A percentile compares a stretch with the other conserved stretches of the same genome.
Evolutionary conservation across 768 basidiomycete genomes (phyloP).

Genomic region (Lepiota subincarnata): DNA sequence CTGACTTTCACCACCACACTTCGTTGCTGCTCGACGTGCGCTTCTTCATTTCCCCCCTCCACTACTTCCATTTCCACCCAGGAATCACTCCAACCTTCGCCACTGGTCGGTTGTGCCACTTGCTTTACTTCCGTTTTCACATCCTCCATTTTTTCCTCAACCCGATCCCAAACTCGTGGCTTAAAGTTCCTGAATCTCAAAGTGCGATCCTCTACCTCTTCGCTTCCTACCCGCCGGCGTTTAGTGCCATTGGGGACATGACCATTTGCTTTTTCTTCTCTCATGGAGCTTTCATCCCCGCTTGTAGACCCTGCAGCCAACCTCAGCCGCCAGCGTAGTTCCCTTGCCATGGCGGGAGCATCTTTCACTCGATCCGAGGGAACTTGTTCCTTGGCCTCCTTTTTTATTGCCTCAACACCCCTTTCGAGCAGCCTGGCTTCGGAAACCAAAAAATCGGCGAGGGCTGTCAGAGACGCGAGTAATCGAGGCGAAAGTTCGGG

Average conservation of each 20-base stretch:
- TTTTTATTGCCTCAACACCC: slow-evolving; percentile 65
- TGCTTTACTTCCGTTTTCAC: not conserved
- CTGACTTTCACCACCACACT: slow-evolving; percentile 58
- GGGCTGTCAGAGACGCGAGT: slow-evolving; percentile 61
- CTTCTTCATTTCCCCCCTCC: slow-evolving; percentile 26
- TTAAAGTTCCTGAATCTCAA: slow-evolving; percentile 60
- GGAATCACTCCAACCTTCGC: slow-evolving; percentile 17
- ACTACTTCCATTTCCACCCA: slow-evolving; percentile 16
- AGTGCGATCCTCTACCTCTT: slow-evolving; percentile 21
- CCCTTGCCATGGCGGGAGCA: slow-evolving; percentile 72
- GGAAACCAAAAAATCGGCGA: slow-evolving; percentile 76
- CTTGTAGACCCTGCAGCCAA: slow-evolving; percentile 57
- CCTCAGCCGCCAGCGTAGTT: slow-evolving; percentile 80
- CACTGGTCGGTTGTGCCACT: not conserved
- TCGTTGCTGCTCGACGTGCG: slow-evolving; percentile 20
- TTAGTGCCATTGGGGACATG: slow-evolving; percentile 30
- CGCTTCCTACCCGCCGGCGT: slow-evolving; percentile 37
- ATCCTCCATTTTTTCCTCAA: slow-evolving; percentile 22
- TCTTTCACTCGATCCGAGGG: slow-evolving; percentile 82
- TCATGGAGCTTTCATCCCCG: slow-evolving; percentile 55
- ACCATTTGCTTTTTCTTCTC: slow-evolving; percentile 21
- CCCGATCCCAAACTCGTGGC: slow-evolving; percentile 62
- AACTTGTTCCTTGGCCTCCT: slow-evolving; percentile 76
- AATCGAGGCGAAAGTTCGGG: slow-evolving; percentile 44
- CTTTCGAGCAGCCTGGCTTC: slow-evolving; percentile 73